phyloP scores from a whole-genome alignment of 805 yeast species.

The Yamadazyma ubonensis region DNA sequence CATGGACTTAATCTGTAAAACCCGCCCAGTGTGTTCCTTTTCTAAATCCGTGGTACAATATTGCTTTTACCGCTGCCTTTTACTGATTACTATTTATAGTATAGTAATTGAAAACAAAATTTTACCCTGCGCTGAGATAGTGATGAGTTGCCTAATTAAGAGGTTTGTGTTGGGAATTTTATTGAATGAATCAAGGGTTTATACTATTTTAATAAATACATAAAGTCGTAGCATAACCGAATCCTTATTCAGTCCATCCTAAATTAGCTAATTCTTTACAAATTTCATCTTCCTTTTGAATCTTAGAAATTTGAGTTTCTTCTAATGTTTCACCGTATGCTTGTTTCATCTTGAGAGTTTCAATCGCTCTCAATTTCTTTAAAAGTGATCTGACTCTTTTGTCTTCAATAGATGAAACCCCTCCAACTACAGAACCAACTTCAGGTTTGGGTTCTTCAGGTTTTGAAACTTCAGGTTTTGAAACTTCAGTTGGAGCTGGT shows the following conservation, averaged over 20 bases:
- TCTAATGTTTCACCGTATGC: constrained; percentile 82
- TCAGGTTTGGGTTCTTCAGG: constrained; percentile 14
- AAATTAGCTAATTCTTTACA: constrained; percentile 68
- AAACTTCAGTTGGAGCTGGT: constrained; percentile 14
- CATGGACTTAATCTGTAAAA: not conserved
- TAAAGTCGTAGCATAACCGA: not conserved
- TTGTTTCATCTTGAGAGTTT: constrained; percentile 81
- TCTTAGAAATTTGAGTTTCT: constrained; percentile 89
- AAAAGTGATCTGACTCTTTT: constrained; percentile 87
- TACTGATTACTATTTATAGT: constrained; percentile 10
- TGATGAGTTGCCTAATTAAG: constrained; percentile 7
- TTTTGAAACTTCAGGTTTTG: constrained; percentile 1
- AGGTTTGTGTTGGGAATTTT: not conserved
- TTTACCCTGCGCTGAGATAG: not conserved
- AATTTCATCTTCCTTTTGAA: constrained; percentile 80
- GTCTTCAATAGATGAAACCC: constrained; percentile 74
- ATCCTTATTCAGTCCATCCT: constrained; percentile 62
- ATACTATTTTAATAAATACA: not conserved
- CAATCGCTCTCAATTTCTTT: constrained; percentile 95
- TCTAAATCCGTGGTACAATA: constrained; percentile 2
- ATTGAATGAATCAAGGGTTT: not conserved
- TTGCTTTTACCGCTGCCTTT: constrained; percentile 1
- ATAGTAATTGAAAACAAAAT: constrained; percentile 1
- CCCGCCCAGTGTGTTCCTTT: not conserved
- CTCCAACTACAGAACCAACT: constrained; percentile 52